These are phyloP conservation scores for Toxoplasma gondii DNA, from an alignment of 169 alveolate species.

Conservation along the genomic window DNA sequence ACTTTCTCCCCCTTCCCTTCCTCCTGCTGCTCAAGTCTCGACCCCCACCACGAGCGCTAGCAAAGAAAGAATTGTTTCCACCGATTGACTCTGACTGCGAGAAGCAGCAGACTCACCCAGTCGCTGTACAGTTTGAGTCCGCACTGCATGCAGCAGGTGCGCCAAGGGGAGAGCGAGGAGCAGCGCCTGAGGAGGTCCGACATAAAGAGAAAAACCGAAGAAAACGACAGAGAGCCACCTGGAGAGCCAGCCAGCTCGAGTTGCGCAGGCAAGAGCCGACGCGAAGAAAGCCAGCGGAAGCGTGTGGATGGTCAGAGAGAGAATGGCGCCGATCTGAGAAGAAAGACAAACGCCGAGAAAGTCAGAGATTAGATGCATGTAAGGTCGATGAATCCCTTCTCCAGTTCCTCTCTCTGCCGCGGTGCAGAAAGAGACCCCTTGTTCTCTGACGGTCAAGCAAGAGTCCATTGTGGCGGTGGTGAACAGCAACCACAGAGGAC, in stretches of 20 bases:
- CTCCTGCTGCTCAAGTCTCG: too few species aligned
- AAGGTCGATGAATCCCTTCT: too few species aligned
- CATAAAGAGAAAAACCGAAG: background rate
- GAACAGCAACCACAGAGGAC: too few species aligned
- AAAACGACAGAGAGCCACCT: background rate
- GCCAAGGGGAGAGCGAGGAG: conserved; percentile 36
- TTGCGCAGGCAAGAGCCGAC: background rate
- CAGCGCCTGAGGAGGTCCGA: conserved; percentile 31
- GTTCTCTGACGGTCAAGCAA: too few species aligned
- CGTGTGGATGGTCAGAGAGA: background rate
- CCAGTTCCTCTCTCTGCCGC: too few species aligned
- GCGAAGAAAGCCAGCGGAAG: conserved; percentile 25
- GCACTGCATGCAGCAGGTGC: background rate
- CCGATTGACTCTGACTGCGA: too few species aligned
- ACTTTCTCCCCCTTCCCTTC: too few species aligned
- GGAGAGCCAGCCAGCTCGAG: background rate
- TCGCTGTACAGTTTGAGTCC: background rate
- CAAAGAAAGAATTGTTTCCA: too few species aligned
- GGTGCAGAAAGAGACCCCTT: too few species aligned
- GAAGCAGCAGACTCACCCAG: background rate
- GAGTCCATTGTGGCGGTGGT: too few species aligned
- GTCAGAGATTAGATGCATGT: too few species aligned
- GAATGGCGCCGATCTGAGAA: conserved; percentile 9
- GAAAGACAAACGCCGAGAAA: background rate
- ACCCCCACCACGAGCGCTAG: too few species aligned